A percentile compares a stretch with the other conserved stretches of the same genome.
These are phyloP conservation scores for Teratosphaeria epicoccoides DNA, from an alignment of 2,329 filamentous ascomycete species.

Conservation along the genomic window DNA sequence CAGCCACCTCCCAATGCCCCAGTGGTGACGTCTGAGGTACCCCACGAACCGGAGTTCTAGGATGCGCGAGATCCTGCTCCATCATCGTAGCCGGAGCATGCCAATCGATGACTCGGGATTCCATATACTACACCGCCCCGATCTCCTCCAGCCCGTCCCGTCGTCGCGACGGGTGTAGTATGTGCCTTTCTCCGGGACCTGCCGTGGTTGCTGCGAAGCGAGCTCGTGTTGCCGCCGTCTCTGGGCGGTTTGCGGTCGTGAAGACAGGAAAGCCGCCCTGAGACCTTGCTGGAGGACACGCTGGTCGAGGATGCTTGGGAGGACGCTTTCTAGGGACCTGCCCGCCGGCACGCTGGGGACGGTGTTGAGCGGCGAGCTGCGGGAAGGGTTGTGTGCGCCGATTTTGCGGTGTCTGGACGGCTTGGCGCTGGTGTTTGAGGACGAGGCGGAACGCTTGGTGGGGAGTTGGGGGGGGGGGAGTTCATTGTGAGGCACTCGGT, in stretches of 20 bases:
- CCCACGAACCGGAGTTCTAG: background rate
- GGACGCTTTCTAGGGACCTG: background rate
- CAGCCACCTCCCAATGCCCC: background rate
- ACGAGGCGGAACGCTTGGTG: background rate
- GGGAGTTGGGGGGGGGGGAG: background rate
- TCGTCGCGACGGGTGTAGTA: background rate
- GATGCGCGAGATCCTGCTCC: background rate
- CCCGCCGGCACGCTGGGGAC: background rate
- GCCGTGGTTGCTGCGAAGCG: background rate
- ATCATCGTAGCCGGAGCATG: background rate
- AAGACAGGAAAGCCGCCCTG: background rate
- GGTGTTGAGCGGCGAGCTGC: background rate
- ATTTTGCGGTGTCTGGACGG: background rate
- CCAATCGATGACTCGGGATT: background rate
- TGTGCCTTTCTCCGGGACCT: background rate
- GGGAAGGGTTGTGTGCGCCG: background rate
- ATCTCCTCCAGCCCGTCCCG: background rate
- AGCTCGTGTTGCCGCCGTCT: background rate
- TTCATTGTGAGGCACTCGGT: background rate
- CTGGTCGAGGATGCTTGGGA: background rate
- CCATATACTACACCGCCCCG: background rate
- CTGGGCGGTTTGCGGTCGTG: background rate
- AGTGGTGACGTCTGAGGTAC: background rate
- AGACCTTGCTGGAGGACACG: background rate
- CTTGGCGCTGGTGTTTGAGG: background rate